Conservation (phyloP, 768 basidiomycete genomes). For the Chiua virens region DNA sequence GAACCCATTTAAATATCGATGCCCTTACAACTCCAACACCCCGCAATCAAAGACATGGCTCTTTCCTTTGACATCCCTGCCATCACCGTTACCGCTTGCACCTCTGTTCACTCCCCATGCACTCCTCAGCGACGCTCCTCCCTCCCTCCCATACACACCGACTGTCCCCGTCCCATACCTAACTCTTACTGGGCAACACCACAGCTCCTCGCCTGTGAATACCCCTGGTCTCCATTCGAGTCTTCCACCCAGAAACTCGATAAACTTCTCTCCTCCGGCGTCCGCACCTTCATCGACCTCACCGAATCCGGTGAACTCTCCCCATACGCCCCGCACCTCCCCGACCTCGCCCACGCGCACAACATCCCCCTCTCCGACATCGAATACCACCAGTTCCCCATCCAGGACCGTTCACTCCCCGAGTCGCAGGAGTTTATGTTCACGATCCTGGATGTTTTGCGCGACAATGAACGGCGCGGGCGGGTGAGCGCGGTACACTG, state of each 20-base stretch:
- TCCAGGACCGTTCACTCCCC: constrained; percentile 70
- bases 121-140: constrained; percentile 19
- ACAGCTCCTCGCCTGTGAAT: constrained; percentile 74
- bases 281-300: constrained; percentile 81
- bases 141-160: constrained; percentile 12
- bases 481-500: constrained; percentile 76
- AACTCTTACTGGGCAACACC: constrained; percentile 86
- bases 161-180: constrained; percentile 61
- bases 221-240: constrained; percentile 69
- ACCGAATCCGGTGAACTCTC: constrained; percentile 78
- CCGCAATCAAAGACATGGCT: constrained; percentile 14
- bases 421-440: constrained; percentile 59
- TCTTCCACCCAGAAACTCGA: constrained; percentile 65
- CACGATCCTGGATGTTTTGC: constrained; percentile 54
- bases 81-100: constrained; percentile 8
- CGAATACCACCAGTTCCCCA: constrained; percentile 79
- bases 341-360: constrained; percentile 51
- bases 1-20: constrained; percentile 15
- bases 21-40: background rate
- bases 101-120: background rate
- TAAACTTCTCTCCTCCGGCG: constrained; percentile 66
- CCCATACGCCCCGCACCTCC: constrained; percentile 60
- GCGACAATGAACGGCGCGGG: constrained; percentile 58
- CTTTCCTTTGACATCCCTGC: constrained; percentile 5
- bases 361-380: constrained; percentile 54